Conservation (phyloP, 805 yeast genomes). For the Komagataella populi region DNA sequence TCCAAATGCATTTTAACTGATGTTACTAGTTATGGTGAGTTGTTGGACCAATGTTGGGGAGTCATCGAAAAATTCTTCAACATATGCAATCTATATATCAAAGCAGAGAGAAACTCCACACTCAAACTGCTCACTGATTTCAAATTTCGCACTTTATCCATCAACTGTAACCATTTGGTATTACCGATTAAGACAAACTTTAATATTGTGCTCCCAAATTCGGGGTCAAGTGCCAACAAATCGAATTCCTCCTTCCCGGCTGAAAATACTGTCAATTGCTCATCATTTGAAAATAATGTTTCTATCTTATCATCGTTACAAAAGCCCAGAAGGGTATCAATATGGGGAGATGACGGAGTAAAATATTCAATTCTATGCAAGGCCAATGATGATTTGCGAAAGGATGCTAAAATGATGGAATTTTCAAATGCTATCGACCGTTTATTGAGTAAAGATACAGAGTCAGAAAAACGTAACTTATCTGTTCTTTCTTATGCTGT, state of each 20-base stretch:
- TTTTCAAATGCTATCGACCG: slow-evolving; percentile 80
- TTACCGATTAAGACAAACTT: slow-evolving; percentile 66
- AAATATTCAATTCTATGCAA: slow-evolving; percentile 69
- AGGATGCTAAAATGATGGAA: slow-evolving; percentile 90
- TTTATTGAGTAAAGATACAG: slow-evolving; percentile 49
- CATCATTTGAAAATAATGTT: slow-evolving; percentile 52
- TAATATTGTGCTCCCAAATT: slow-evolving; percentile 44
- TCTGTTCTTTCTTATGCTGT: slow-evolving; percentile 77
- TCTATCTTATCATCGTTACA: slow-evolving; percentile 72
- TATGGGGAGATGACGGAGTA: slow-evolving; percentile 71
- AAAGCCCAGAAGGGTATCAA: slow-evolving; percentile 65
- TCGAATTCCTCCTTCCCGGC: slow-evolving; percentile 14
- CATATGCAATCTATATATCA: slow-evolving; percentile 26
- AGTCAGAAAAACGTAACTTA: slow-evolving; percentile 59
- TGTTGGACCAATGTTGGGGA: slow-evolving; percentile 14
- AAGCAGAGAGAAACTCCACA: slow-evolving; percentile 18
- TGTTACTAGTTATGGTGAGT: slow-evolving; percentile 7
- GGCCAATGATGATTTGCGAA: slow-evolving; percentile 80
- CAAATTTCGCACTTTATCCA: slow-evolving; percentile 16
- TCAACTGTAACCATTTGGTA: slow-evolving; percentile 30
- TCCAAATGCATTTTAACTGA: slow-evolving; percentile 3
- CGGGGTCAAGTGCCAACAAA: background rate
- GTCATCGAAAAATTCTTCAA: slow-evolving; percentile 27
- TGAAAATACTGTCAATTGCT: slow-evolving; percentile 36
- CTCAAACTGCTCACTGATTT: slow-evolving; percentile 28